A percentile compares a stretch with the other conserved stretches of the same genome.
Conservation (phyloP, 345 rosid genomes). For the Xanthoceras sorbifolium region DNA sequence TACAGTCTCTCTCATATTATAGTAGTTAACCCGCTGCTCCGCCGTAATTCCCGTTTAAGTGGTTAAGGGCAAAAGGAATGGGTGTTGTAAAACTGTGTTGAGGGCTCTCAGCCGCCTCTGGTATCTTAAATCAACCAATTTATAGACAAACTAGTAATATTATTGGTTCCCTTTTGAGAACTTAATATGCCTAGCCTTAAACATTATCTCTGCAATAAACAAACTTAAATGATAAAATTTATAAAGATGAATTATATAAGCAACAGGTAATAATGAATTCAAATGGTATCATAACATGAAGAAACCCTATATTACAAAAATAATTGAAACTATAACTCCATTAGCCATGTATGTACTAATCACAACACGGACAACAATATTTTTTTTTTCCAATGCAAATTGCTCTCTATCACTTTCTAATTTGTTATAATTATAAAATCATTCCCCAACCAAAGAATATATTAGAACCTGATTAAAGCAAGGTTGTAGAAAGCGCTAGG, state of each 20-base stretch:
- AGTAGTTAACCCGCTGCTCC: no score
- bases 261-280: neutral
- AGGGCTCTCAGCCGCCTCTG: no score
- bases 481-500: no score
- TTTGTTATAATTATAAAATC: neutral
- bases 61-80: no score
- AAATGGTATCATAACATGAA: neutral
- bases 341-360: neutral
- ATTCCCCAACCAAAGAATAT: neutral
- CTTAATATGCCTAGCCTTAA: neutral
- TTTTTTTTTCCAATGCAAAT: neutral
- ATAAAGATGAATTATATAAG: neutral
- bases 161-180: neutral
- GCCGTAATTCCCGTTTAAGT: no score
- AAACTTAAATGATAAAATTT: neutral
- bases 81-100: no score
- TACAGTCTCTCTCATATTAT: no score
- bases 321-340: neutral
- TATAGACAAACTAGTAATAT: neutral
- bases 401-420: neutral
- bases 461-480: neutral
- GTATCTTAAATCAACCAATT: neutral
- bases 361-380: neutral
- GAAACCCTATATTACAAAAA: neutral
- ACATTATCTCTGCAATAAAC: slow-evolving; percentile 3